Evolutionary conservation across 257 asterid species (phyloP).

Genomic region (Capsicum pubescens): DNA sequence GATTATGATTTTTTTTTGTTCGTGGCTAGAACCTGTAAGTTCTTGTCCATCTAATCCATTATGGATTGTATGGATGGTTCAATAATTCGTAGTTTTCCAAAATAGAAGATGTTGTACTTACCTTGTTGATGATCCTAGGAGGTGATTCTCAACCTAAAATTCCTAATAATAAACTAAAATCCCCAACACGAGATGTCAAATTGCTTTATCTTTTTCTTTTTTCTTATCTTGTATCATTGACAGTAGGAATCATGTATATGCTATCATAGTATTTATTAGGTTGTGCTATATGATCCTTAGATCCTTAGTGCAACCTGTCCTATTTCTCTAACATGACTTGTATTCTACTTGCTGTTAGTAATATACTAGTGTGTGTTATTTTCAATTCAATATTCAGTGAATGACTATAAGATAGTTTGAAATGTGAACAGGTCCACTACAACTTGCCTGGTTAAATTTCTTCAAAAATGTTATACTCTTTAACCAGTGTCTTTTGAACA

Average conservation of each 20-base stretch:
- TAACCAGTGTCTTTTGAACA: constrained; percentile 18
- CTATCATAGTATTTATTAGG: background rate
- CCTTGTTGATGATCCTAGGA: background rate
- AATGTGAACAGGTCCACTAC: constrained; percentile 59
- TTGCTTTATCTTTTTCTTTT: background rate
- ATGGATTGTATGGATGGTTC: constrained; percentile 13
- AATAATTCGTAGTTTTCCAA: background rate
- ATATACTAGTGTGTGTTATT: background rate
- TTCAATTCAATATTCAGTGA: constrained; percentile 11
- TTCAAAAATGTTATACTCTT: constrained; percentile 60
- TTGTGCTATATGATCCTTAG: no score
- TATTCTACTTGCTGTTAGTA: background rate
- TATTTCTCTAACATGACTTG: background rate
- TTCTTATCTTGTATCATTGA: background rate
- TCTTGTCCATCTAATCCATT: background rate
- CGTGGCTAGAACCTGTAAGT: background rate
- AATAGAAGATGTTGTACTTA: background rate
- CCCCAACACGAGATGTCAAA: background rate
- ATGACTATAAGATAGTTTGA: constrained; percentile 26
- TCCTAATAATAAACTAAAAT: no score
- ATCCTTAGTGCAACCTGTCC: background rate
- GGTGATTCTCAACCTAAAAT: constrained; percentile 5
- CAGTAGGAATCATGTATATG: background rate
- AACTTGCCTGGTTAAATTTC: constrained; percentile 66
- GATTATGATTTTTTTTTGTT: background rate